phyloP scores from a whole-genome alignment of 2,329 filamentous ascomycete species.

The Coniochaeta sp. region DNA sequence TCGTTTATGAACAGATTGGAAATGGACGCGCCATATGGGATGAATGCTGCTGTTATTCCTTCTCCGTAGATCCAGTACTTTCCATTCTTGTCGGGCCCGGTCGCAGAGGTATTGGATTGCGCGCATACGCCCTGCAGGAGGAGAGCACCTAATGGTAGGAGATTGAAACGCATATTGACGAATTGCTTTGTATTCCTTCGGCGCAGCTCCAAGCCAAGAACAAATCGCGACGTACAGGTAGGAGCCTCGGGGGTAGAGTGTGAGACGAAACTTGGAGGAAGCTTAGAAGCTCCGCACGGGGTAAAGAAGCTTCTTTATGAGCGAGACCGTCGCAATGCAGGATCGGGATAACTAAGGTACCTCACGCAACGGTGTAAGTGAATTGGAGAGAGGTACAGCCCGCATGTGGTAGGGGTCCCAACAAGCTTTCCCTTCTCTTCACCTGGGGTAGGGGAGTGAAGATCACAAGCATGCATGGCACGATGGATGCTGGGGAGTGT shows the following conservation, averaged over 20 bases:
- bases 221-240: not conserved
- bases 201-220: not conserved
- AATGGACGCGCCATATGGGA: constrained; percentile 68
- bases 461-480: not conserved
- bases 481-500: not conserved
- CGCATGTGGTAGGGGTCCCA: not conserved
- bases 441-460: not conserved
- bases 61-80: constrained; percentile 67
- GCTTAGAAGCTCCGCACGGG: not conserved
- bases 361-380: not conserved
- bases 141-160: constrained; percentile 16
- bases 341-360: not conserved
- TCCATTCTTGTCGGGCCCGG: constrained; percentile 46
- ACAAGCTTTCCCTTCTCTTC: not conserved
- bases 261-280: not conserved
- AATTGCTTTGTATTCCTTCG: not conserved
- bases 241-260: too few species aligned
- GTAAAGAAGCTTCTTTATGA: not conserved
- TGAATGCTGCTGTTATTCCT: constrained; percentile 61
- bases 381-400: not conserved
- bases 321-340: not conserved
- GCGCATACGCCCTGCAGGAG: constrained; percentile 22
- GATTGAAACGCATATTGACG: not conserved
- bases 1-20: constrained; percentile 66
- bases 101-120: not conserved